Base-by-base conservation (phyloP, 2,329 filamentous ascomycete genomes). In the Claviceps digitariae region DNA sequence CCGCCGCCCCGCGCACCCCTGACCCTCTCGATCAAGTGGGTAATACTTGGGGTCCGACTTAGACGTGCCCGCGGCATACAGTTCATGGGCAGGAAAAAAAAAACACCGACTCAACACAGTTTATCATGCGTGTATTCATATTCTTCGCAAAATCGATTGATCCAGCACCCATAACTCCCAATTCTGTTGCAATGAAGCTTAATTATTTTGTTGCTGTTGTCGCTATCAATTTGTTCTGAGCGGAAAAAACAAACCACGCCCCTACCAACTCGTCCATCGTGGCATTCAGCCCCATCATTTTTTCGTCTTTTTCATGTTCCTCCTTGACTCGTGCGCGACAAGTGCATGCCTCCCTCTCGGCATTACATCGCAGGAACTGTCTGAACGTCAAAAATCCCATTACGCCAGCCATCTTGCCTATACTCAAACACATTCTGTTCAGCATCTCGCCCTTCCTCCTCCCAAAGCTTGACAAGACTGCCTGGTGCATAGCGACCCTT, bases 381-480 rank as follows among this genome's bases (percentile, higher is more conserved):
- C 34, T 64, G 63, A 12, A 75, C 67, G 57, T 81, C 74, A 61
- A 95, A 95, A n/a, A 95, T 83, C 47, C 82, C 82, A 66, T 95
- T 95, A 60, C 86, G 78, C 90, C 90, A 95, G 0, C 86, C 86
- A 17, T 77, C 82, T 48, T 73, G 73, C 53, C 83, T 79, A 63
- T 82, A 83, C 58, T 91, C 86, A 58, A 90, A 82, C 40, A 95
- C 80, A 43, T 82, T 76, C 67, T 94, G 86, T 21, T 75, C 76
- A 0, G 87, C 89, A 56, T 76, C 74, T 23, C 73, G 69, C 0
- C 81, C 89, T 69, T 95, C 86, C 58, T 90, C 84, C 59, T 91
- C 81, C 88, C 89, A 95, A n/a, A 95, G 68, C 69, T 87, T 90
- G 51, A 93, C 86, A 27, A 96, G 72, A 66, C 90, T 95, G 0